phyloP scores from a whole-genome alignment of 768 basidiomycete species.

The Auriscalpium vulgare region DNA sequence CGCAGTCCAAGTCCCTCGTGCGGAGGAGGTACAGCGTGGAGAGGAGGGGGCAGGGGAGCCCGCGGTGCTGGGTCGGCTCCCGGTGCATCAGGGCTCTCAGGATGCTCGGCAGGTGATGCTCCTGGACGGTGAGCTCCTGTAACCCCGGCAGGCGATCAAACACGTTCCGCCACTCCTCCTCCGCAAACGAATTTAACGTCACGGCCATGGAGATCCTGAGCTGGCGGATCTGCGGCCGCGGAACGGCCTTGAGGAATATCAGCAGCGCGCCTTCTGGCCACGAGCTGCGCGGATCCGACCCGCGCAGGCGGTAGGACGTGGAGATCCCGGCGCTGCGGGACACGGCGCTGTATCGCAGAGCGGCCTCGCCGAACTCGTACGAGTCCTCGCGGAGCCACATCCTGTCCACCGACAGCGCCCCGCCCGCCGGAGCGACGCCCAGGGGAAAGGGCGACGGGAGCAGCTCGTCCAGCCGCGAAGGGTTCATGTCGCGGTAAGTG shows the following conservation, averaged over 20 bases:
- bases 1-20: constrained; percentile 6
- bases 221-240: constrained; percentile 6
- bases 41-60: not conserved
- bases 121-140: constrained; percentile 4
- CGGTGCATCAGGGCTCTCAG: not conserved
- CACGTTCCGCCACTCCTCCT: constrained; percentile 7
- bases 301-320: constrained; percentile 9
- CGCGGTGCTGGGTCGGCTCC: not conserved
- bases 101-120: constrained; percentile 8
- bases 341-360: constrained; percentile 12
- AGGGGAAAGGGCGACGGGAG: constrained; percentile 10
- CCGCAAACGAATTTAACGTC: constrained; percentile 2
- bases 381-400: constrained; percentile 10
- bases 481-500: constrained; percentile 13
- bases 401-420: constrained; percentile 4
- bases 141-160: constrained; percentile 6
- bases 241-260: constrained; percentile 7
- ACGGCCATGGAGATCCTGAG: constrained; percentile 7
- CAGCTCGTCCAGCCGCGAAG: constrained; percentile 8
- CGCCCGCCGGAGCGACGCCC: constrained; percentile 3
- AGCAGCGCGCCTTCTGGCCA: constrained; percentile 13
- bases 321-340: constrained; percentile 12
- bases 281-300: not conserved
- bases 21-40: constrained; percentile 4
- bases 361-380: constrained; percentile 5